Base-by-base conservation (phyloP, 2,329 filamentous ascomycete species). In the Orbilia brochopaga region DNA sequence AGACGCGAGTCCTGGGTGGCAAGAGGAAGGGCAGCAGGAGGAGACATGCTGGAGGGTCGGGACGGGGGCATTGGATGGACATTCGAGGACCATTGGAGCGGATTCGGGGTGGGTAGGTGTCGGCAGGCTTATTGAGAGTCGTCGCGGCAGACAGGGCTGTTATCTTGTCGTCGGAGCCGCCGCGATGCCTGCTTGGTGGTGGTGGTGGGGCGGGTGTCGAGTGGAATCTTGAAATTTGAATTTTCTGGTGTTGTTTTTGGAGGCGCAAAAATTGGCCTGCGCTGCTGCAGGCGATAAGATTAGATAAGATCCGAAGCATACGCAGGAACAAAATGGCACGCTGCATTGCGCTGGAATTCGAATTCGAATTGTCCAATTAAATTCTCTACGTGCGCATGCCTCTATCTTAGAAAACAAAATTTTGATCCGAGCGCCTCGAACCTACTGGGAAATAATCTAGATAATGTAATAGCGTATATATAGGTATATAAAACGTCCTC, bases 11-110 rank as follows among this genome's bases (percentile, higher is more conserved):
- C 35, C 60, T 65, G 17, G 60, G 60, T 19, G 67, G 67, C 11
- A 72, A 55, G 19, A 72, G 60, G 67, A 72, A 72, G 44, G 67
- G 67, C 60, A 72, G 60, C 60, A 72, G 42, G 60, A 72, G 55
- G 60, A 65, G 35, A 52, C 60, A 72, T 61, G 67, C 60, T 65
- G 67, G 58, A 35, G 67, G 60, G 30, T 72, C 60, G 60, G 55
- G 44, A 61, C 44, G 67, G 60, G 46, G 56, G 32, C 48, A 52
- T 65, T 60, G 50, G 55, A 72, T 60, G 55, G 60, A 72, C 67
- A 72, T 72, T 72, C 67, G 67, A 59, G 51, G 60, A 65, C 54
- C 67, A 72, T 72, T 72, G 67, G 67, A 21, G 27, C 67, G 50
- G 67, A 65, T 65, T 53, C 50, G 30, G 52, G 23, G 51, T 42